Conservation (phyloP, 768 basidiomycete species). For the Pisolithus marmoratus region DNA sequence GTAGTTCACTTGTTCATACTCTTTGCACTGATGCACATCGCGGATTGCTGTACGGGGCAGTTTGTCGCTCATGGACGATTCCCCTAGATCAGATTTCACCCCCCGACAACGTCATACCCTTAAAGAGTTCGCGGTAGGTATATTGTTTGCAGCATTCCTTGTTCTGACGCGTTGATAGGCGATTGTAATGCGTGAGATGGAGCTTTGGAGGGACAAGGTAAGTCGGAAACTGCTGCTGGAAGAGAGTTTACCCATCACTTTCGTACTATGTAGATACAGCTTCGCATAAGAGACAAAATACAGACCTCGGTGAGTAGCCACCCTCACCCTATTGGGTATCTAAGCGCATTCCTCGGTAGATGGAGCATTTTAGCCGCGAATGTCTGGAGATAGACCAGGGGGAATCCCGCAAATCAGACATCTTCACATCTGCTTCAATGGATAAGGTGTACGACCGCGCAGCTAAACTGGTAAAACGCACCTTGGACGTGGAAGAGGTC, state of each 20-base stretch:
- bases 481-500: slow-evolving; percentile 88
- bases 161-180: slow-evolving; percentile 35
- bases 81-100: slow-evolving; percentile 77
- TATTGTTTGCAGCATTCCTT: background rate
- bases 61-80: slow-evolving; percentile 79
- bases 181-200: slow-evolving; percentile 92
- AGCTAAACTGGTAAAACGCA: slow-evolving; percentile 81
- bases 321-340: background rate
- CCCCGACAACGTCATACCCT: slow-evolving; percentile 87
- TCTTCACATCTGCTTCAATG: slow-evolving; percentile 47
- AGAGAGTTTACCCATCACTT: background rate
- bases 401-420: slow-evolving; percentile 21
- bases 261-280: slow-evolving; percentile 66
- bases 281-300: slow-evolving; percentile 85
- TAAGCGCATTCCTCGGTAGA: slow-evolving; percentile 36
- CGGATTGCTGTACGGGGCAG: slow-evolving; percentile 30
- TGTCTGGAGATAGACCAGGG: slow-evolving; percentile 81
- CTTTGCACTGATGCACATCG: background rate
- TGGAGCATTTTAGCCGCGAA: slow-evolving; percentile 95
- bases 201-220: slow-evolving; percentile 92
- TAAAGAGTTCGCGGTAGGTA: slow-evolving; percentile 79
- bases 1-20: slow-evolving; percentile 32
- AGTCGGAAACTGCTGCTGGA: slow-evolving; percentile 1
- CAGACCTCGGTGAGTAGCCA: slow-evolving; percentile 67
- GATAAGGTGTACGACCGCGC: slow-evolving; percentile 89